Percentiles rank a stretch among this genome's conserved stretches.
Evolutionary conservation across 2,329 filamentous ascomycete genomes (phyloP).

Genomic region (Lachnellula arida): DNA sequence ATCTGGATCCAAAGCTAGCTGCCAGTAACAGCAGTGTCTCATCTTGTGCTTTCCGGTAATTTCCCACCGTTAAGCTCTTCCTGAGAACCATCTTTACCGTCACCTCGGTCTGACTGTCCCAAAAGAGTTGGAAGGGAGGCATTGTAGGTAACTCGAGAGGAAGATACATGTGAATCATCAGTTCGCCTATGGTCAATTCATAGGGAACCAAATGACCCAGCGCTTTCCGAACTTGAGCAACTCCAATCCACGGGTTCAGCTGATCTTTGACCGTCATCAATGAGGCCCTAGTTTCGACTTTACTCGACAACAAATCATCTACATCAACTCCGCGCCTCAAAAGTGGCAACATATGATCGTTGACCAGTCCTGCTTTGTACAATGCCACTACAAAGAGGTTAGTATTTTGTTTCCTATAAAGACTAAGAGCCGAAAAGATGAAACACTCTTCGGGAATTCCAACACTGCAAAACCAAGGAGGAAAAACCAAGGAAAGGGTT

Average conservation of each 20-base stretch:
- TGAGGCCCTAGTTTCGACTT: conserved; percentile 37
- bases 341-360: conserved; percentile 69
- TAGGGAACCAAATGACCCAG: conserved; percentile 41
- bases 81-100: conserved; percentile 36
- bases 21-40: conserved; percentile 23
- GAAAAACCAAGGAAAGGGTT: too few relatives aligned
- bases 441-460: too few relatives aligned
- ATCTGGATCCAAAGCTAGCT: conserved; percentile 21
- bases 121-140: conserved; percentile 24
- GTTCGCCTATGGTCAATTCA: conserved; percentile 32
- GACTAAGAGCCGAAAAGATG: too few relatives aligned
- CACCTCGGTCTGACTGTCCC: conserved; percentile 25
- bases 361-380: conserved; percentile 66
- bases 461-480: too few relatives aligned
- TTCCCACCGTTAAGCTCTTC: conserved; percentile 43
- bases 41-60: conserved; percentile 32
- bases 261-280: conserved; percentile 32
- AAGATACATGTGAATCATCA: conserved; percentile 17
- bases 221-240: conserved; percentile 40
- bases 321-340: conserved; percentile 32
- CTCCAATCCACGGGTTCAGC: conserved; percentile 35
- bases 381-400: conserved; percentile 41
- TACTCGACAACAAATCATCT: conserved; percentile 51
- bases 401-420: too few relatives aligned
- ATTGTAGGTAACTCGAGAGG: conserved; percentile 18